A percentile compares a stretch with the other conserved stretches of the same genome.
phyloP scores from a whole-genome alignment of 495 filamentous ascomycete species.

The Podospora bellae-mahoneyi region DNA sequence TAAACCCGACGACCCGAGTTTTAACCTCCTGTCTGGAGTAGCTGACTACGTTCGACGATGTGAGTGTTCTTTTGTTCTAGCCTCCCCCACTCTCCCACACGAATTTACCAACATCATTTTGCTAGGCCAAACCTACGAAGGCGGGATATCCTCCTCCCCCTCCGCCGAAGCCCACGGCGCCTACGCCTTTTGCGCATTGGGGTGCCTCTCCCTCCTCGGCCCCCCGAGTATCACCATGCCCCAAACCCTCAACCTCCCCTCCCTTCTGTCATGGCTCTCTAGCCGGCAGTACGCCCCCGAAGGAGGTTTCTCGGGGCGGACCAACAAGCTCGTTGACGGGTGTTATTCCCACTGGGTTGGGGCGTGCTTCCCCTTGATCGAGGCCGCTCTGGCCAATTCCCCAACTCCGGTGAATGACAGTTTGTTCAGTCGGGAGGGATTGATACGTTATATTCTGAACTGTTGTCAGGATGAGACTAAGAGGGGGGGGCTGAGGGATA shows the following conservation, averaged over 20 bases:
- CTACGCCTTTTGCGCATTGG: conserved; percentile 93
- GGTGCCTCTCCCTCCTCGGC: conserved; percentile 77
- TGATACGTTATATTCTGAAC: conserved; percentile 80
- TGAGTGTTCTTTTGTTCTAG: conserved; percentile 39
- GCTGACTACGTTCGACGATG: conserved; percentile 78
- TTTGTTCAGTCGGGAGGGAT: conserved; percentile 78
- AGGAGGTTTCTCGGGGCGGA: conserved; percentile 85
- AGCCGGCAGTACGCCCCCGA: conserved; percentile 87
- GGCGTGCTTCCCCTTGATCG: conserved; percentile 84
- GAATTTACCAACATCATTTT: background rate
- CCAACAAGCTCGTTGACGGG: conserved; percentile 97
- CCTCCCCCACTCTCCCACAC: background rate
- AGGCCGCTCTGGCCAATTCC: conserved; percentile 59
- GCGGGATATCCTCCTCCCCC: conserved; percentile 80
- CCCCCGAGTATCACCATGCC: conserved; percentile 67
- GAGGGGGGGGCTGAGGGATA: conserved; percentile 84
- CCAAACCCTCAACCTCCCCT: conserved; percentile 70
- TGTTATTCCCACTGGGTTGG: conserved; percentile 99
- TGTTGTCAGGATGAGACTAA: conserved; percentile 72
- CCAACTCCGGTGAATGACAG: conserved; percentile 23
- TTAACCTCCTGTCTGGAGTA: conserved; percentile 61
- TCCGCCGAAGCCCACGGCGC: conserved; percentile 90
- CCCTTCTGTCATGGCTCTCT: conserved; percentile 81
- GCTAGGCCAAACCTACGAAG: conserved; percentile 87
- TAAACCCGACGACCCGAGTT: conserved; percentile 38